Percentiles rank a stretch among this genome's conserved stretches.
Evolutionary conservation across 179 eudicot species (phyloP).

Genomic region (Sideroxylon spinosum): DNA sequence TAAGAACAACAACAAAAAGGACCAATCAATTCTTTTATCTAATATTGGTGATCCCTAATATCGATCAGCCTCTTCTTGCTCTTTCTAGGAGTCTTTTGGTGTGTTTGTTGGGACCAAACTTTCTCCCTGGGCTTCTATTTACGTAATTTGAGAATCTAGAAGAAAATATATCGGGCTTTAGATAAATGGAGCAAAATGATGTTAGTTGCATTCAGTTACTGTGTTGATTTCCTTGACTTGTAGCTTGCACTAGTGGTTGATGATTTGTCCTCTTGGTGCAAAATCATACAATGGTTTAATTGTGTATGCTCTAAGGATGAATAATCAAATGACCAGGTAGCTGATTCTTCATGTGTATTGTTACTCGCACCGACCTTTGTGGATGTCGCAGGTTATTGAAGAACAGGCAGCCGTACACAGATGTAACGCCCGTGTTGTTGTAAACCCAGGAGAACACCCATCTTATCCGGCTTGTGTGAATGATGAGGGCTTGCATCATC

Average conservation of each 20-base stretch:
- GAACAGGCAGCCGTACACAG: slow-evolving; percentile 59
- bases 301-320: not conserved
- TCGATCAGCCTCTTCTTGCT: not conserved
- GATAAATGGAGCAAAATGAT: not conserved
- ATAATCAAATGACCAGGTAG: not conserved
- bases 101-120: not conserved
- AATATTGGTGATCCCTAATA: not conserved
- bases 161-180: not conserved
- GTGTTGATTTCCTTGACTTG: not conserved
- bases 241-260: not conserved
- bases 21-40: not conserved
- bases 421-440: slow-evolving; percentile 46
- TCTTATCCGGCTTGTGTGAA: slow-evolving; percentile 64
- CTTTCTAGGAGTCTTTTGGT: not conserved
- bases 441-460: slow-evolving; percentile 44
- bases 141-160: not conserved
- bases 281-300: not conserved
- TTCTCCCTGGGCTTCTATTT: not conserved
- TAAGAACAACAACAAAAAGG: not conserved
- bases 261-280: not conserved
- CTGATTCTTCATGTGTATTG: not conserved
- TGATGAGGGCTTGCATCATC: slow-evolving; percentile 48
- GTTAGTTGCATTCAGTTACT: not conserved
- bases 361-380: not conserved
- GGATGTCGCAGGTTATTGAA: slow-evolving; percentile 49